Evolutionary conservation across 495 filamentous ascomycete species (phyloP).

Genomic region (Clavariopsis aquatica): DNA sequence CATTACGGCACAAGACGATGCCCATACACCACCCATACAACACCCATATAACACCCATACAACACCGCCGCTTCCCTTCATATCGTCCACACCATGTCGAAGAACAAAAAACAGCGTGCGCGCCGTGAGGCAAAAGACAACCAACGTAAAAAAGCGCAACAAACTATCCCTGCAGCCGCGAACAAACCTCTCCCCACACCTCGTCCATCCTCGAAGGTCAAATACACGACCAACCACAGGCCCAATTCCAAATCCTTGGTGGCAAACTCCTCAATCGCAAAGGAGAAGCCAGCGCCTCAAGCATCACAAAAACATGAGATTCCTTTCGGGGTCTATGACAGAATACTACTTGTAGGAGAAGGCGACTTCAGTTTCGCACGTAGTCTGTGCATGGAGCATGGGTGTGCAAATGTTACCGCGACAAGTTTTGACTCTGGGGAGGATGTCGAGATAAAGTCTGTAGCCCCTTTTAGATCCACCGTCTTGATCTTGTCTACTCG

Average conservation of each 20-base stretch:
- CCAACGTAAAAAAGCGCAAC: conserved; percentile 8
- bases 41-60: neutral
- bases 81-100: conserved; percentile 20
- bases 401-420: conserved; percentile 63
- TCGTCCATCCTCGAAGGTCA: neutral
- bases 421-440: conserved; percentile 59
- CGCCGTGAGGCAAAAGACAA: conserved; percentile 31
- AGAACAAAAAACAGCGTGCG: conserved; percentile 24
- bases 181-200: conserved; percentile 6
- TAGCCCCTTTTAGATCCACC: too few relatives aligned
- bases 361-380: conserved; percentile 89
- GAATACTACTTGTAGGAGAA: conserved; percentile 85
- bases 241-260: neutral
- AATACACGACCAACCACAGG: neutral
- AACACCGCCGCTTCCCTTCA: neutral
- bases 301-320: conserved; percentile 18
- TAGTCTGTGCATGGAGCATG: conserved; percentile 70
- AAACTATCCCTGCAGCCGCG: neutral
- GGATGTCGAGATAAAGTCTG: conserved; percentile 27
- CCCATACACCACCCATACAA: neutral
- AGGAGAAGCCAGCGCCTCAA: conserved; percentile 5
- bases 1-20: neutral
- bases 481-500: too few relatives aligned
- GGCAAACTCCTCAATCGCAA: conserved; percentile 4
- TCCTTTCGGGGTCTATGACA: conserved; percentile 72